Conservation (phyloP, 768 basidiomycete genomes). For the Mycena haematopus region DNA sequence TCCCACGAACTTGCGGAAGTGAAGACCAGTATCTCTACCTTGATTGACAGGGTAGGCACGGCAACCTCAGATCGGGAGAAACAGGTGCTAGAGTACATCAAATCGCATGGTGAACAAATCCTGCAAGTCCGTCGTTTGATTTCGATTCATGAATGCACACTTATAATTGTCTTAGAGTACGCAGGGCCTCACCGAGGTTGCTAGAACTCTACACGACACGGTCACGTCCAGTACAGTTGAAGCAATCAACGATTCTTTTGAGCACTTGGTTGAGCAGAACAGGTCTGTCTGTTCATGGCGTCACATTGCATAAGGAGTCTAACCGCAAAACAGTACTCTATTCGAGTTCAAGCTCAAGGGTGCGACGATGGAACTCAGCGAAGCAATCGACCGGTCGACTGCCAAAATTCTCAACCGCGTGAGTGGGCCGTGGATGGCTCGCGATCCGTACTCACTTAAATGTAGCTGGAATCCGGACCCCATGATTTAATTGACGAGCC, state of each 20-base stretch:
- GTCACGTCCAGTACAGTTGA: not conserved
- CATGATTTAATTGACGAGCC: not conserved
- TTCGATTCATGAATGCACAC: no score
- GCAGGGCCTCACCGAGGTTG: not conserved
- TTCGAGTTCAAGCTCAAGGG: not conserved
- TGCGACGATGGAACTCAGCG: not conserved
- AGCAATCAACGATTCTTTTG: not conserved
- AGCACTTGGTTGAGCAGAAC: not conserved
- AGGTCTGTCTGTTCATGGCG: not conserved
- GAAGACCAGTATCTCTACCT: not conserved
- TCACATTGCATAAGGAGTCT: not conserved
- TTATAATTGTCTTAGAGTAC: not conserved
- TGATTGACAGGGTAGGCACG: not conserved
- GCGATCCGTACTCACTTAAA: not conserved
- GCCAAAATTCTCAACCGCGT: not conserved
- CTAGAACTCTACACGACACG: not conserved
- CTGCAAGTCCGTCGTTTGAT: not conserved
- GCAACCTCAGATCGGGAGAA: not conserved
- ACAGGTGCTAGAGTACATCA: not conserved
- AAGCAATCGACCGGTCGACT: not conserved
- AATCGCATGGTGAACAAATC: not conserved
- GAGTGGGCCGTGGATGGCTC: not conserved
- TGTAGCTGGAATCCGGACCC: not conserved
- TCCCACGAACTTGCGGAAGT: not conserved
- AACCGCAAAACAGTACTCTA: not conserved